Percentiles rank a stretch among this genome's conserved stretches.
Conservation (phyloP, 139 green algal genomes). For the Chlamydomonas urium region DNA sequence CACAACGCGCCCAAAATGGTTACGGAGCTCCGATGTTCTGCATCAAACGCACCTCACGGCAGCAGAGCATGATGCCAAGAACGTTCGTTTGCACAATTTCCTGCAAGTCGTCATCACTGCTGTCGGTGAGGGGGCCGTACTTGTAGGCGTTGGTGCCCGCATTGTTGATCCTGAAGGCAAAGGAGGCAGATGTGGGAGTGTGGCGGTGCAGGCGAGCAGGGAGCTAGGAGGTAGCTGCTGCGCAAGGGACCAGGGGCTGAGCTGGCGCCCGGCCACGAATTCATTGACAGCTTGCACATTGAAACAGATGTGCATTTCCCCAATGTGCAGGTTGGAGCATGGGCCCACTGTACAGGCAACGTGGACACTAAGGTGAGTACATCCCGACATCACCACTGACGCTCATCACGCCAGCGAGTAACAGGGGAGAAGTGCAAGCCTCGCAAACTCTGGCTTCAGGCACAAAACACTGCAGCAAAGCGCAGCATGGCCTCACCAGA, state of each 20-base stretch:
- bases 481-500: constrained; percentile 44
- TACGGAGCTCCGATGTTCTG: background rate
- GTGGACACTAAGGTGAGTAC: background rate
- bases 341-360: background rate
- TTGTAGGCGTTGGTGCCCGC: constrained; percentile 86
- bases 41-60: constrained; percentile 62
- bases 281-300: too few relatives aligned
- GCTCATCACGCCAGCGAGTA: background rate
- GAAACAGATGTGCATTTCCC: background rate
- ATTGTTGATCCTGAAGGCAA: constrained; percentile 65
- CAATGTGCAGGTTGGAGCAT: background rate
- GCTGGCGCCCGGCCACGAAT: too few relatives aligned
- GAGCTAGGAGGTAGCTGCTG: background rate
- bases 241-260: too few relatives aligned
- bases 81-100: constrained; percentile 89
- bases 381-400: background rate
- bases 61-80: constrained; percentile 86
- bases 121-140: constrained; percentile 67
- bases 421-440: background rate
- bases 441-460: too few relatives aligned
- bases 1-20: background rate
- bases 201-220: background rate
- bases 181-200: background rate
- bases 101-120: constrained; percentile 61
- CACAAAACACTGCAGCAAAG: background rate